These are phyloP conservation scores for Pythium scleroteichum DNA, from an alignment of 352 stramenopile species.

Conservation along the genomic window DNA sequence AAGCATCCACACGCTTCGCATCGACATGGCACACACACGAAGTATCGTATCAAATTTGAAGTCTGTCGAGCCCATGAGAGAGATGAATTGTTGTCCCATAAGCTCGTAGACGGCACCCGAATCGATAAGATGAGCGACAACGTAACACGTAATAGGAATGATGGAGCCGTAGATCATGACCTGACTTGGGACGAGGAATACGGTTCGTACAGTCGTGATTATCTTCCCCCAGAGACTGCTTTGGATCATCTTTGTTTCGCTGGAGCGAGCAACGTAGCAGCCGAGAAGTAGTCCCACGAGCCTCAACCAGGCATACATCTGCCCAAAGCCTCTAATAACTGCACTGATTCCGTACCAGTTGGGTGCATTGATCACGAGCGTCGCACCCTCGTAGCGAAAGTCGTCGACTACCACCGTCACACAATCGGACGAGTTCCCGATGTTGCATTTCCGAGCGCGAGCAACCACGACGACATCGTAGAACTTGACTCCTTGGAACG, in stretches of 20 bases:
- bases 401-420: slow-evolving; percentile 18
- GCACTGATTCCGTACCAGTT: slow-evolving; percentile 10
- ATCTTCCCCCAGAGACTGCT: neutral
- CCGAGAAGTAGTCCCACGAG: slow-evolving; percentile 8
- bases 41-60: slow-evolving; percentile 21
- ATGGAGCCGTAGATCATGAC: slow-evolving; percentile 37
- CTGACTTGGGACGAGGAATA: slow-evolving; percentile 37
- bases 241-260: neutral
- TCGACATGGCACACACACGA: slow-evolving; percentile 27
- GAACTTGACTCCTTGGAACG: slow-evolving; percentile 16
- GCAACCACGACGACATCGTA: slow-evolving; percentile 24
- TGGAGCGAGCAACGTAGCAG: slow-evolving; percentile 3
- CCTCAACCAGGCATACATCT: slow-evolving; percentile 17
- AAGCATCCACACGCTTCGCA: slow-evolving; percentile 37
- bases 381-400: slow-evolving; percentile 16
- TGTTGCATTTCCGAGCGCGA: slow-evolving; percentile 9
- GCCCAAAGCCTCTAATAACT: slow-evolving; percentile 7
- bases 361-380: neutral
- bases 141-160: slow-evolving; percentile 36
- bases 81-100: slow-evolving; percentile 26
- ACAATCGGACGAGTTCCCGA: neutral
- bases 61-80: slow-evolving; percentile 15
- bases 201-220: slow-evolving; percentile 7
- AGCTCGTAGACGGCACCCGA: slow-evolving; percentile 26
- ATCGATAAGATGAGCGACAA: slow-evolving; percentile 34